These are phyloP conservation scores for Verticillium albo-atrum DNA, from an alignment of 2,329 filamentous ascomycete species.

Conservation along the genomic window DNA sequence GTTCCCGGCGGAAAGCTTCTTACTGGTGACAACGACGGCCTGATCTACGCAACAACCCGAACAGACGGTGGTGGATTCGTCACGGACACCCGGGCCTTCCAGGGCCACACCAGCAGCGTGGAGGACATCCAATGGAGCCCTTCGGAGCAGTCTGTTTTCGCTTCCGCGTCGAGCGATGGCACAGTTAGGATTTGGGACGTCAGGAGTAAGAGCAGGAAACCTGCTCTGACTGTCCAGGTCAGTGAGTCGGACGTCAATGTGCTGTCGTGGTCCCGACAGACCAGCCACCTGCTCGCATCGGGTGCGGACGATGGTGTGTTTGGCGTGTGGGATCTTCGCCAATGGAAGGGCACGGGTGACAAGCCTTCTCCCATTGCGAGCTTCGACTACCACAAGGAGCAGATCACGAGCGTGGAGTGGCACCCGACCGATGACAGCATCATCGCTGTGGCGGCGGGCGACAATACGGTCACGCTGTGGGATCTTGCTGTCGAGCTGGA, in stretches of 20 bases:
- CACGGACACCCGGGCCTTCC: conserved; percentile 78
- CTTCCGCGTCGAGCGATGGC: conserved; percentile 89
- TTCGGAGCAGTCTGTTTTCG: conserved; percentile 87
- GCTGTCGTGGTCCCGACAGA: conserved; percentile 89
- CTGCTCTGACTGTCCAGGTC: conserved; percentile 83
- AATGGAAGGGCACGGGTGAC: conserved; percentile 68
- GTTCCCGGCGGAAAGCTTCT: conserved; percentile 78
- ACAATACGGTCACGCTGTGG: conserved; percentile 94
- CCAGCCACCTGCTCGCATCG: conserved; percentile 82
- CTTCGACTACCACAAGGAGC: conserved; percentile 94
- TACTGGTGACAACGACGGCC: conserved; percentile 85
- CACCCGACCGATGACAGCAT: conserved; percentile 96
- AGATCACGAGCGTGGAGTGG: conserved; percentile 95
- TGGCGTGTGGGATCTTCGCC: conserved; percentile 93
- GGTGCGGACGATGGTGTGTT: conserved; percentile 92
- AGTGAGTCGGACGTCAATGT: conserved; percentile 90
- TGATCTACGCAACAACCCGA: conserved; percentile 83
- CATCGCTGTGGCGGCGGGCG: conserved; percentile 83
- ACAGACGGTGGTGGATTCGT: conserved; percentile 86
- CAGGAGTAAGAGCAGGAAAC: conserved; percentile 80
- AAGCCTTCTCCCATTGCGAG: conserved; percentile 79
- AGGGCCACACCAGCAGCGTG: conserved; percentile 77
- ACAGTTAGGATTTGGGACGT: conserved; percentile 96
- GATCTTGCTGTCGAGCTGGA: conserved; percentile 95
- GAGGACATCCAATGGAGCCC: conserved; percentile 98